Evolutionary conservation across 352 stramenopile genomes (phyloP), one percentile per base, ranked within the genome.

Genomic region (Globisporangium recalcitrans): DNA sequence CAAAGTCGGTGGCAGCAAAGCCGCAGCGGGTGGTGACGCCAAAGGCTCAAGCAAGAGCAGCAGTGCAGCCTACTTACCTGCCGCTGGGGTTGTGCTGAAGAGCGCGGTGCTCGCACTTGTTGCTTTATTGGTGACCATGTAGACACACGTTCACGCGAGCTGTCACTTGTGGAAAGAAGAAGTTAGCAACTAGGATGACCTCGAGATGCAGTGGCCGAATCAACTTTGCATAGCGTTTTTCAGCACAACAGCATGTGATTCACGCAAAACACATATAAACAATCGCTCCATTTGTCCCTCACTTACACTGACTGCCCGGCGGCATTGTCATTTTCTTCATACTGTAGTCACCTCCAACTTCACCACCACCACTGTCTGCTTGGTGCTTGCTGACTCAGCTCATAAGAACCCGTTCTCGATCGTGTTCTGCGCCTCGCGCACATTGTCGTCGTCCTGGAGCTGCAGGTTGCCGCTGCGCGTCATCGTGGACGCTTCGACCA

Each of bases 341-440:
- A 10, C 14, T 38, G 9, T 38, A 10, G 11, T 14, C 11, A 38
- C 32, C 32, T 10, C 0, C 32, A 36, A n/a, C n/a, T n/a, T n/a
- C n/a, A n/a, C n/a, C n/a, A n/a, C n/a, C n/a, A n/a, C n/a, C n/a
- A n/a, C n/a, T n/a, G n/a, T n/a, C n/a, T n/a, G n/a, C n/a, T n/a
- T n/a, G n/a, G n/a, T n/a, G n/a, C n/a, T n/a, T n/a, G n/a, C n/a
- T 9, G 9, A 8, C 32, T 38, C 9, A 2, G 32, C 38, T 52
- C 29, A 76, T 27, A 79, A 36, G n/a, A 75, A 69, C 6, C 72
- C 60, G 38, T 83, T 80, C 19, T 71, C 63, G 44, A 83, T 70
- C 40, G 54, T 21, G 44, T 77, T 69, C 44, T 80, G 67, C 10
- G 64, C 48, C 53, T 83, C 75, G 16, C 64, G 61, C 4, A 83